Percentiles rank a stretch among this genome's conserved stretches.
Conservation (phyloP, 2,329 filamentous ascomycete genomes). For the Zymoseptoria passerinii region DNA sequence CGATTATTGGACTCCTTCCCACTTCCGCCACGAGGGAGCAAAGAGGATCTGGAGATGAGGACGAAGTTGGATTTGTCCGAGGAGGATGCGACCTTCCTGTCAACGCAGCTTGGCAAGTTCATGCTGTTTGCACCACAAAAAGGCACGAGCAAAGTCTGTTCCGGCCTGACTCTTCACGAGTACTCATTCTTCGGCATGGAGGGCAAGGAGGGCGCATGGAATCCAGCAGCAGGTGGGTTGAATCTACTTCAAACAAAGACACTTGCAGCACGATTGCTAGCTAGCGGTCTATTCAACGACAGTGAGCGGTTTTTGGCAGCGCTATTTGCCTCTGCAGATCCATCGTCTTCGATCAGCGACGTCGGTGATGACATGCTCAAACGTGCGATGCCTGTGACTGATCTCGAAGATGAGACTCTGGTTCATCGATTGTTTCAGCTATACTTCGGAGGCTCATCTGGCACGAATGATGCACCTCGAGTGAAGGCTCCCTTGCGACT, state of each 20-base stretch:
- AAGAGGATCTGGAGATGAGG: slow-evolving; percentile 65
- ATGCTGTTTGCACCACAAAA: slow-evolving; percentile 52
- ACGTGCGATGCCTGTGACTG: slow-evolving; percentile 56
- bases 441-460: slow-evolving; percentile 53
- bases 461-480: slow-evolving; percentile 34
- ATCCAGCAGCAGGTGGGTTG: slow-evolving; percentile 52
- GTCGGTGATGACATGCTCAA: slow-evolving; percentile 87
- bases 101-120: slow-evolving; percentile 67
- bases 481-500: slow-evolving; percentile 64
- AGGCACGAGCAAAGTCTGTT: slow-evolving; percentile 33
- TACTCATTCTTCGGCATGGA: slow-evolving; percentile 60
- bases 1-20: slow-evolving; percentile 63
- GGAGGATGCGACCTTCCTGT: slow-evolving; percentile 65
- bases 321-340: slow-evolving; percentile 72
- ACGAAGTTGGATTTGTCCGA: slow-evolving; percentile 57
- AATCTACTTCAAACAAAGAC: slow-evolving; percentile 64
- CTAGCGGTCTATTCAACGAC: slow-evolving; percentile 79
- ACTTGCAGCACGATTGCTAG: slow-evolving; percentile 61
- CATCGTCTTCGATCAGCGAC: slow-evolving; percentile 72
- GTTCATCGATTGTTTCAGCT: slow-evolving; percentile 61
- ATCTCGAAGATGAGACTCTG: slow-evolving; percentile 60
- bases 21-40: slow-evolving; percentile 67
- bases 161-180: slow-evolving; percentile 58
- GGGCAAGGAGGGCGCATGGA: slow-evolving; percentile 62
- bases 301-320: slow-evolving; percentile 75